These are phyloP conservation scores for Polyplosphaeria fusca DNA, from an alignment of 495 filamentous ascomycete genomes.

Conservation along the genomic window DNA sequence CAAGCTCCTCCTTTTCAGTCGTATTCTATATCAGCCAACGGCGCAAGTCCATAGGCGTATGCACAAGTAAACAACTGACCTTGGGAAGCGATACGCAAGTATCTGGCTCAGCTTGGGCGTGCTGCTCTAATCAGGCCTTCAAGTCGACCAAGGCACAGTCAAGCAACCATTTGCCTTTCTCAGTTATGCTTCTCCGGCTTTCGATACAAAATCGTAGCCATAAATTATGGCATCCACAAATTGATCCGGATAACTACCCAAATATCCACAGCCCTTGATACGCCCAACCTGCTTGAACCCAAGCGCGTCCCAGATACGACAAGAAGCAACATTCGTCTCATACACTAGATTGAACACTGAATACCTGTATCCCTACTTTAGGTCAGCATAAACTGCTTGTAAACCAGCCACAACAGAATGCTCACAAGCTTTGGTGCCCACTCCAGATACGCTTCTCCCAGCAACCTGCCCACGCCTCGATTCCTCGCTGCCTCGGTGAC, in stretches of 20 bases:
- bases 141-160: too few relatives aligned
- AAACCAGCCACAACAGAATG: not conserved
- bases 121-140: too few relatives aligned
- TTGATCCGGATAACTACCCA: not conserved
- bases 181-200: too few relatives aligned
- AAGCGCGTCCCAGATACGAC: not conserved
- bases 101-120: too few relatives aligned
- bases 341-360: not conserved
- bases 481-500: not conserved
- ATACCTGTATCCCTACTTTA: not conserved
- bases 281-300: not conserved
- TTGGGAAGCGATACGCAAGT: too few relatives aligned
- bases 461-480: not conserved
- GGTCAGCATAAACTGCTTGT: not conserved
- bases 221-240: not conserved
- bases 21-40: too few relatives aligned
- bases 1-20: too few relatives aligned
- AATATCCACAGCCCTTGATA: not conserved
- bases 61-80: too few relatives aligned
- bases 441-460: not conserved
- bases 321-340: not conserved
- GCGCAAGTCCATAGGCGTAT: too few relatives aligned
- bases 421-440: not conserved
- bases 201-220: not conserved
- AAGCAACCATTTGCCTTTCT: too few relatives aligned